These are phyloP conservation scores for Candolleomyces efflorescens DNA, from an alignment of 768 basidiomycete genomes.

Conservation along the genomic window DNA sequence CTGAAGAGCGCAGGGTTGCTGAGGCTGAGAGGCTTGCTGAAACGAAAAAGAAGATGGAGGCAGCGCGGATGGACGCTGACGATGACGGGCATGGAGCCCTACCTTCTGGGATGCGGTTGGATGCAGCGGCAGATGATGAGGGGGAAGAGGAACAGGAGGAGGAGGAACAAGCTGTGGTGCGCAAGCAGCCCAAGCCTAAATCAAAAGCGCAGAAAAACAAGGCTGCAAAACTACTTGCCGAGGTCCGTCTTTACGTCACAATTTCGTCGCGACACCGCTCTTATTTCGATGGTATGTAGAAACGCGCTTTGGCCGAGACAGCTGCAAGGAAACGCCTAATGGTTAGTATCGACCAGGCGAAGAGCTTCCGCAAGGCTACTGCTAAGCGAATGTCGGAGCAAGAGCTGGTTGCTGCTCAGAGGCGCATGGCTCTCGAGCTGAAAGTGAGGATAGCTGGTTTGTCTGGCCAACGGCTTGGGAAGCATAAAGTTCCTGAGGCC, in stretches of 20 bases:
- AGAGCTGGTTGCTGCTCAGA: constrained; percentile 38
- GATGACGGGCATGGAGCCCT: constrained; percentile 28
- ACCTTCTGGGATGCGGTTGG: constrained; percentile 65
- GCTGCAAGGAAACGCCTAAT: constrained; percentile 58
- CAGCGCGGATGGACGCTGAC: constrained; percentile 34
- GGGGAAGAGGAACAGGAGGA: constrained; percentile 36
- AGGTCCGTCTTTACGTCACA: constrained; percentile 38
- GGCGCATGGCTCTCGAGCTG: constrained; percentile 39
- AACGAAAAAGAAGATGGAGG: constrained; percentile 52
- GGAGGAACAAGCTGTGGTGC: constrained; percentile 26
- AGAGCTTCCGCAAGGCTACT: constrained; percentile 43
- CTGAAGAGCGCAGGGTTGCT: constrained; percentile 55
- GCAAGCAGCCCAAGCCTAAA: constrained; percentile 36
- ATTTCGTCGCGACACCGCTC: neutral
- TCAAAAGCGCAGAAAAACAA: constrained; percentile 57
- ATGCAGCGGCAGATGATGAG: constrained; percentile 24
- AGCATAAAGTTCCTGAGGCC: constrained; percentile 65
- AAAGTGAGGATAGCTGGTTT: constrained; percentile 58
- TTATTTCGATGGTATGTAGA: constrained; percentile 33
- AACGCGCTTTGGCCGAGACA: constrained; percentile 58
- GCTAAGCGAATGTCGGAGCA: constrained; percentile 31
- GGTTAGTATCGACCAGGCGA: constrained; percentile 53
- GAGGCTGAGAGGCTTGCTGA: constrained; percentile 51
- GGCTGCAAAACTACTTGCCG: constrained; percentile 56
- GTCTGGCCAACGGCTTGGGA: constrained; percentile 74